Base-by-base conservation (phyloP, 2,329 filamentous ascomycete genomes). In the Sporothrix luriei region DNA sequence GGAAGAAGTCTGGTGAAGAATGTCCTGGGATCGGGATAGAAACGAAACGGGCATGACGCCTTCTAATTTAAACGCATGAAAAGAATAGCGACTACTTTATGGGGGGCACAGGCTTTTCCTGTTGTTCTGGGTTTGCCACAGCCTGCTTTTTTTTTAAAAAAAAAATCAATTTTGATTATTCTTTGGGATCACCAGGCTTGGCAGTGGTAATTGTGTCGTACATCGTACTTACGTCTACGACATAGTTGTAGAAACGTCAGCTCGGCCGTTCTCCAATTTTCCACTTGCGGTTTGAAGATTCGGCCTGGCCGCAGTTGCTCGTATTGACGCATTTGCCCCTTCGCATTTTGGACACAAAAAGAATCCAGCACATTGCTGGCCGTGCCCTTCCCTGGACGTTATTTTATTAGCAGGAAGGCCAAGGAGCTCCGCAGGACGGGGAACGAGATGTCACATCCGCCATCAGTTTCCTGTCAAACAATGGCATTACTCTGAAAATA, bases 281-380 rank as follows among this genome's bases (percentile, higher is more conserved):
- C 21, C 10, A 48, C 13, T 19, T 48, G 19, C 19, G 33, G 19
- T 14, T 46, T 24, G 21, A 48, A n/a, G 33, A 40, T 43, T 43
- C 19, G 52, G 55, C n/a, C 33, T 11, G 26, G 33, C 14, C 33
- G 19, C 14, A 38, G n/a, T 38, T 43, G 59, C 59, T 64, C 59
- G 40, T 64, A 62, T 62, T 62, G 55, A 59, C 29, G 40, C 55
- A 48, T 62, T 62, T 62, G 40, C 59, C 59, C 46, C 46, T 65
- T 65, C 61, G 43, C 24, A 33, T 64, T 65, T 49, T 24, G 33
- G 61, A 49, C 51, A 65, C 62, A 26, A 65, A 51, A 52, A 24
- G 21, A 64, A 64, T 24, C 49, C 40, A 46, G 62, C 24, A 10
- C 14, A 21, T 65, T 65, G 40, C n/a, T 26, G 11, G 40, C 10